A percentile compares a stretch with the other conserved stretches of the same genome.
phyloP scores from a whole-genome alignment of 2,329 filamentous ascomycete genomes.

The Rhinocladiella mackenziei region DNA sequence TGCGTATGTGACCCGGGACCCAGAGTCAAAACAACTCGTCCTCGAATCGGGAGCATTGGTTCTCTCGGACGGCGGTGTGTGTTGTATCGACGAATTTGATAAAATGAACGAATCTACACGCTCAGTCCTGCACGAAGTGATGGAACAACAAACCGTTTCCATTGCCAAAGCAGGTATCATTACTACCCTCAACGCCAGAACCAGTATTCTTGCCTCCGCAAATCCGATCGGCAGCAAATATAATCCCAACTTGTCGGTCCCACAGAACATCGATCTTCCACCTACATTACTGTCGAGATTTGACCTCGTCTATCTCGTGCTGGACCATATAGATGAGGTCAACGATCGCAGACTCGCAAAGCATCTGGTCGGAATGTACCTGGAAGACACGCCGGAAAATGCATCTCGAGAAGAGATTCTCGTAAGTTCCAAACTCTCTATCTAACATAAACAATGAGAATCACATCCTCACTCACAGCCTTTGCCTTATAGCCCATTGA shows the following conservation, averaged over 20 bases:
- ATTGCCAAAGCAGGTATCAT: conserved; percentile 76
- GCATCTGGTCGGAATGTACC: conserved; percentile 91
- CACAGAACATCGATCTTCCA: conserved; percentile 95
- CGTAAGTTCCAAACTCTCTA: conserved; percentile 49
- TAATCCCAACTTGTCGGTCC: conserved; percentile 90
- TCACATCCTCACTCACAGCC: too few relatives aligned
- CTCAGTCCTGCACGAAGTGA: conserved; percentile 73
- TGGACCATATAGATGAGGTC: conserved; percentile 89
- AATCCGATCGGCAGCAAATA: conserved; percentile 98
- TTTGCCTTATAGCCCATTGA: conserved; percentile 78
- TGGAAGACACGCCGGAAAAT: conserved; percentile 89
- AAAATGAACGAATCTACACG: conserved; percentile 74
- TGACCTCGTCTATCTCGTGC: conserved; percentile 91
- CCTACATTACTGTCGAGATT: conserved; percentile 94
- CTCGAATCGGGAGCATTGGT: conserved; percentile 72
- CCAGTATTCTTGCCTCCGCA: conserved; percentile 91
- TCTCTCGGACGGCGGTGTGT: conserved; percentile 69
- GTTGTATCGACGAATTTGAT: conserved; percentile 76
- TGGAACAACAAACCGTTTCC: conserved; percentile 76
- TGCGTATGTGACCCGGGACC: conserved; percentile 71
- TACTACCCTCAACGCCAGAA: conserved; percentile 88
- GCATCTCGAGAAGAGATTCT: conserved; percentile 73
- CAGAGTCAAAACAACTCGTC: conserved; percentile 68
- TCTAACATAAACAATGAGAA: conserved; percentile 14
- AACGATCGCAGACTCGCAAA: conserved; percentile 83